Percentiles rank a stretch among this genome's conserved stretches.
Conservation (phyloP, 2,329 filamentous ascomycete genomes). For the Diaporthe citriasiana region DNA sequence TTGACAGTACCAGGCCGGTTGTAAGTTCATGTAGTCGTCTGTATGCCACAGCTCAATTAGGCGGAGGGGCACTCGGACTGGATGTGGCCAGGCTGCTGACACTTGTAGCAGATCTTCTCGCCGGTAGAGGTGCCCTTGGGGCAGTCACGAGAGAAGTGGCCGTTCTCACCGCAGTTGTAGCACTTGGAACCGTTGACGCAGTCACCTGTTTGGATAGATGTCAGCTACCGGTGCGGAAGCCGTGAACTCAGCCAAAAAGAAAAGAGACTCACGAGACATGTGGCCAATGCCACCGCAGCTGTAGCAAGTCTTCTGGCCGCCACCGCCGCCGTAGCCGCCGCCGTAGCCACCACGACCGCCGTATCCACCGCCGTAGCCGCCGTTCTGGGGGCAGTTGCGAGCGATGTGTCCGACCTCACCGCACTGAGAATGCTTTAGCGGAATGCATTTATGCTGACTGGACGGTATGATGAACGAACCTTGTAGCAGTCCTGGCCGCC, state of each 20-base stretch:
- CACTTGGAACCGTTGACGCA: slow-evolving; percentile 99
- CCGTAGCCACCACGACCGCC: slow-evolving; percentile 63
- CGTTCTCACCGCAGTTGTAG: slow-evolving; percentile 98
- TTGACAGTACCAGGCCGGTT: slow-evolving; percentile 42
- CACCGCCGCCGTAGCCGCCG: slow-evolving; percentile 60
- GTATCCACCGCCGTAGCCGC: slow-evolving; percentile 62
- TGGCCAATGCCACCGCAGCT: slow-evolving; percentile 97
- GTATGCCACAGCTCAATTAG: slow-evolving; percentile 53
- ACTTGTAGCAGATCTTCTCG: slow-evolving; percentile 99
- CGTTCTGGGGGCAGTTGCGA: slow-evolving; percentile 84
- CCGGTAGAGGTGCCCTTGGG: slow-evolving; percentile 87
- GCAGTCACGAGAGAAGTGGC: slow-evolving; percentile 96
- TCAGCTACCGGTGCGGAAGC: background rate
- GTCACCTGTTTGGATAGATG: slow-evolving; percentile 69
- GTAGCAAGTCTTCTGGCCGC: slow-evolving; percentile 88
- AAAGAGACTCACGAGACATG: slow-evolving; percentile 80
- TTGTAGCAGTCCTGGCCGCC: slow-evolving; percentile 88
- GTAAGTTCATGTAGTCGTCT: slow-evolving; percentile 42
- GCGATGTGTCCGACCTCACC: slow-evolving; percentile 97
- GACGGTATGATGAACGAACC: slow-evolving; percentile 51
- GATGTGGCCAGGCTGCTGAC: slow-evolving; percentile 86
- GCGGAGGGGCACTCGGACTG: slow-evolving; percentile 94
- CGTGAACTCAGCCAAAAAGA: background rate
- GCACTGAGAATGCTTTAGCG: slow-evolving; percentile 67
- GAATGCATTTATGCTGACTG: slow-evolving; percentile 2